These are phyloP conservation scores for Rhynchospora tenuis DNA, from an alignment of 176 grass and related monocot species.

Conservation along the genomic window DNA sequence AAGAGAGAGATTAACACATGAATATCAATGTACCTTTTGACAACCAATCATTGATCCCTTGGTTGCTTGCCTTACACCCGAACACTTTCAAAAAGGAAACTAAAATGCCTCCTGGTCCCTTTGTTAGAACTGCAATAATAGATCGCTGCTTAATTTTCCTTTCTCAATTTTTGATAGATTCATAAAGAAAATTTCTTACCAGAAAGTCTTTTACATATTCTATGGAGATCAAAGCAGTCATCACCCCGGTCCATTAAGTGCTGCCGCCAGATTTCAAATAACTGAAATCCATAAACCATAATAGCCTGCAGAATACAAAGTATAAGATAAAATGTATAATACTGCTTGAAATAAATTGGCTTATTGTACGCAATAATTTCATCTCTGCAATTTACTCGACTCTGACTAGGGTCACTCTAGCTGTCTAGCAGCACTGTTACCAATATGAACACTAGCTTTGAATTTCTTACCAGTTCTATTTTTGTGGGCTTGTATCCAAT, in stretches of 20 bases:
- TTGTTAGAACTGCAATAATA: conserved; percentile 18
- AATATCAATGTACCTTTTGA: neutral
- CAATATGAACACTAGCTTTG: neutral
- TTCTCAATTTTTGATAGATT: conserved; percentile 1
- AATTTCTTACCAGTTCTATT: conserved; percentile 10
- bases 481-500: neutral
- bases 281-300: conserved; percentile 98
- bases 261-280: conserved; percentile 85
- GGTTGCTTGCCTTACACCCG: conserved; percentile 23
- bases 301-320: conserved; percentile 61
- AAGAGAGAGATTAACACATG: neutral
- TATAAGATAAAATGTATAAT: conserved; percentile 29
- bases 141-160: conserved; percentile 13
- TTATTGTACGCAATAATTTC: neutral
- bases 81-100: conserved; percentile 27
- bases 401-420: neutral
- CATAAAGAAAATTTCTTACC: conserved; percentile 38
- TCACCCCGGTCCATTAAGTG: conserved; percentile 52
- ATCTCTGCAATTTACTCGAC: neutral
- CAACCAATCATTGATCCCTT: conserved; percentile 25
- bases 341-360: neutral
- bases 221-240: conserved; percentile 65
- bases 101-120: conserved; percentile 2
- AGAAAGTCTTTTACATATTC: conserved; percentile 69
- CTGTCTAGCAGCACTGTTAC: neutral